These are phyloP conservation scores for Paecilomyces dactylethromorphus DNA, from an alignment of 2,329 filamentous ascomycete species.

Conservation along the genomic window DNA sequence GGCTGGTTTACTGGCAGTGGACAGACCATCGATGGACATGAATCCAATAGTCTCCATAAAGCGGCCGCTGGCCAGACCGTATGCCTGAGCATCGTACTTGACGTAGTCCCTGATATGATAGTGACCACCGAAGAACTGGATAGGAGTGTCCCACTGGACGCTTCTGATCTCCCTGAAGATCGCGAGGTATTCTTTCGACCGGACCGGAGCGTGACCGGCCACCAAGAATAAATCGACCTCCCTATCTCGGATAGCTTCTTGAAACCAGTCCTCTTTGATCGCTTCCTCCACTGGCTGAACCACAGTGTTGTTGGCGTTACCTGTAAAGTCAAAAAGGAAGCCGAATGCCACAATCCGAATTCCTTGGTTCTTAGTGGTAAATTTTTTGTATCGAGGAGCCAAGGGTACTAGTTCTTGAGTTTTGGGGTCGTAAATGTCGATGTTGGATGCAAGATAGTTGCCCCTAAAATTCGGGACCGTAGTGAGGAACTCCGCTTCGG, in stretches of 20 bases:
- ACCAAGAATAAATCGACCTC: slow-evolving; percentile 84
- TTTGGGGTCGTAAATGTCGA: slow-evolving; percentile 74
- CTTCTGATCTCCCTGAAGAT: slow-evolving; percentile 74
- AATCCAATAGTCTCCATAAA: slow-evolving; percentile 96
- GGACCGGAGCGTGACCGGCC: slow-evolving; percentile 75
- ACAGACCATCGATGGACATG: slow-evolving; percentile 71
- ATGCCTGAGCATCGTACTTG: slow-evolving; percentile 69
- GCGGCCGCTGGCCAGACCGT: slow-evolving; percentile 76
- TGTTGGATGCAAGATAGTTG: slow-evolving; percentile 82
- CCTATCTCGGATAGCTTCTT: slow-evolving; percentile 68
- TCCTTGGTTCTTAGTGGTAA: slow-evolving; percentile 83
- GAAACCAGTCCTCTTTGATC: slow-evolving; percentile 82
- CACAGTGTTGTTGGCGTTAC: slow-evolving; percentile 83
- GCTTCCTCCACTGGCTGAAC: slow-evolving; percentile 75
- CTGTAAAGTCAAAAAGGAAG: slow-evolving; percentile 89
- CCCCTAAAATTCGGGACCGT: slow-evolving; percentile 78
- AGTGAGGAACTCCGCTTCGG: slow-evolving; percentile 67
- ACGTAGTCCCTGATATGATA: slow-evolving; percentile 80
- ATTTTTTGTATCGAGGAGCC: slow-evolving; percentile 76
- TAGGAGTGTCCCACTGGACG: slow-evolving; percentile 72
- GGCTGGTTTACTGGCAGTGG: slow-evolving; percentile 24
- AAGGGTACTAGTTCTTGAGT: slow-evolving; percentile 68
- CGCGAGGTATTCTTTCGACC: slow-evolving; percentile 69
- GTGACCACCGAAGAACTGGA: slow-evolving; percentile 89
- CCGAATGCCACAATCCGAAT: slow-evolving; percentile 83